These are phyloP conservation scores for Striga asiatica DNA, from an alignment of 257 asterid genomes.

Conservation along the genomic window DNA sequence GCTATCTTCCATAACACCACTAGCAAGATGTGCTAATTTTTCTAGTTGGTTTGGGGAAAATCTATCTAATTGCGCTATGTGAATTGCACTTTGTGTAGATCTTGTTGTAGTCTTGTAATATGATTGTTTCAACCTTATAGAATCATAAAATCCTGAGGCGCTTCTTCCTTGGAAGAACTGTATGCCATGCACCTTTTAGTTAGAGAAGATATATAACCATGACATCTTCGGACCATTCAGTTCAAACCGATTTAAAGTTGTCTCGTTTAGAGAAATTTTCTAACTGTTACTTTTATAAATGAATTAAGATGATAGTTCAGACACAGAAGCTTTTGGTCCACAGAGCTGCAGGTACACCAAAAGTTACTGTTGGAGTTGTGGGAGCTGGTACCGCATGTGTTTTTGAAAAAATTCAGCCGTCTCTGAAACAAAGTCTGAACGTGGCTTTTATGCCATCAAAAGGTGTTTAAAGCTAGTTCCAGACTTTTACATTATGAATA, in stretches of 20 bases:
- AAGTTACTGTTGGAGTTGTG: conserved; percentile 54
- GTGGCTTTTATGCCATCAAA: conserved; percentile 63
- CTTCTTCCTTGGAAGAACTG: background rate
- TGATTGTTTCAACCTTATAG: too few species aligned
- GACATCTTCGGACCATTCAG: too few species aligned
- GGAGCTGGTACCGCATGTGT: conserved; percentile 82
- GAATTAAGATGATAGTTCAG: background rate
- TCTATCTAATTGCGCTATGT: background rate
- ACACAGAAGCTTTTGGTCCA: conserved; percentile 11
- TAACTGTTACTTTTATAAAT: background rate
- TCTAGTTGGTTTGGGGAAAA: too few species aligned
- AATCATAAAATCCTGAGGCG: too few species aligned
- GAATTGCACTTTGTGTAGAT: background rate
- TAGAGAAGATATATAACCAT: too few species aligned
- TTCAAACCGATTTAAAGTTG: background rate
- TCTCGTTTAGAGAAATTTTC: background rate
- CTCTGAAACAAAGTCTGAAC: conserved; percentile 34
- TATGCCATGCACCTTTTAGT: background rate
- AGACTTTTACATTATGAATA: background rate
- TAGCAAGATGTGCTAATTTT: too few species aligned
- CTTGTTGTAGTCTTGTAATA: background rate
- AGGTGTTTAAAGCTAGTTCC: conserved; percentile 30
- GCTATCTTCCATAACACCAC: too few species aligned
- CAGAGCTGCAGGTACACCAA: conserved; percentile 70
- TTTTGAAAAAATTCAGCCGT: conserved; percentile 35